Evolutionary conservation across 2,329 filamentous ascomycete genomes (phyloP), one percentile per base, ranked within the genome.

Genomic region (Sporothrix schenckii): DNA sequence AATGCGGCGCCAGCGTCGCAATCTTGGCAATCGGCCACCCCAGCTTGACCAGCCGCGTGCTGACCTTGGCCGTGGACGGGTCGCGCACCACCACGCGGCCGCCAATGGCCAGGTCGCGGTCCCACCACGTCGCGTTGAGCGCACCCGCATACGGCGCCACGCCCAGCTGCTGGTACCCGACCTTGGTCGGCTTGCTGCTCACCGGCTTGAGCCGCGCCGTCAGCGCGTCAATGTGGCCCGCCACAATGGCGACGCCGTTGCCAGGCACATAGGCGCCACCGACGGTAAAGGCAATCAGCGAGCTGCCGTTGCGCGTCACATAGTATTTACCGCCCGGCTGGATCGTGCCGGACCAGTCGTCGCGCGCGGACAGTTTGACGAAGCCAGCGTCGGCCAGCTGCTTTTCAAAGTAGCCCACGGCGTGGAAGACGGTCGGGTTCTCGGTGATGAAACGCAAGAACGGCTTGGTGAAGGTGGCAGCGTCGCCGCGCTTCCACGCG

Each of bases 351-450:
- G 83, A 82, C 95, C 95, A 99, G 71, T 86, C 83, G 72, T 94
- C 89, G 63, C 94, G 89, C 77, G 94, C 87, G 7, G 90, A 90
- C n/a, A 94, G 85, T 87, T 89, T 89, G 72, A 85, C 86, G 80
- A 92, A 99, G 58, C 93, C 94, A 50, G 88, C 84, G 52, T 87
- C 85, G 73, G 86, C 83, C 63, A 97, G 86, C 76, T 93, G 89
- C 70, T 85, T 83, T 76, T 90, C 89, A 78, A 97, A 92, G 75
- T 92, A 88, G 71, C 89, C 87, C 39, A 97, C 93, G 1, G 92
- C 89, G 77, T 99, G 95, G 80, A 97, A 99, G 61, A 97, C 92
- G 10, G 95, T 98, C 0, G 95, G 95, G 78, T 97, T 97, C 73
- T 91, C 86, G 58, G 89, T 91, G 82, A 98, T 87, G 78, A 97